These are phyloP conservation scores for Alternaria viburni DNA, from an alignment of 2,329 filamentous ascomycete genomes.

Conservation along the genomic window DNA sequence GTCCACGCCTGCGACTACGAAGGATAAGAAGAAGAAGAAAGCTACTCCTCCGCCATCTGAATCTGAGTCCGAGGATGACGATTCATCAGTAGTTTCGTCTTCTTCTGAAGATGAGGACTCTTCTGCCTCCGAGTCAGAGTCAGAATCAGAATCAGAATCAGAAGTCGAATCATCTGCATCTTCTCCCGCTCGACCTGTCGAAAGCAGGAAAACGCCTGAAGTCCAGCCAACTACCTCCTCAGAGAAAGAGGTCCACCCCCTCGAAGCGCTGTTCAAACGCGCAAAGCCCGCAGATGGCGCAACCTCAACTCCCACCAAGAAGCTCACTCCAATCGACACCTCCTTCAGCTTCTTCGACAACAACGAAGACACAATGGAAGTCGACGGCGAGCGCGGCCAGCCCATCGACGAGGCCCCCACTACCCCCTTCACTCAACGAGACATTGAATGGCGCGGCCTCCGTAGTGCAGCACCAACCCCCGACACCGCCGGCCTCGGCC, in stretches of 20 bases:
- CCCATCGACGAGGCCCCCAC: slow-evolving; percentile 60
- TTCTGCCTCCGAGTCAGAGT: slow-evolving; percentile 22
- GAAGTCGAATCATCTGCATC: slow-evolving; percentile 21
- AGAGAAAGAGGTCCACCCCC: slow-evolving; percentile 70
- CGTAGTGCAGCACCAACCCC: slow-evolving; percentile 93
- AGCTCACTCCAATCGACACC: slow-evolving; percentile 54
- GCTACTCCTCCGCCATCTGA: slow-evolving; percentile 32
- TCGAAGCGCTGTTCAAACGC: slow-evolving; percentile 91
- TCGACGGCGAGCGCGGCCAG: slow-evolving; percentile 52
- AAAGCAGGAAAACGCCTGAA: slow-evolving; percentile 18
- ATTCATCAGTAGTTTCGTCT: slow-evolving; percentile 47
- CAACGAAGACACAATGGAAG: slow-evolving; percentile 50
- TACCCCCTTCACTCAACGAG: slow-evolving; percentile 82
- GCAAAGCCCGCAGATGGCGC: slow-evolving; percentile 51
- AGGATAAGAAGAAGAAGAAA: slow-evolving; percentile 30
- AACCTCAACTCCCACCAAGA: slow-evolving; percentile 46
- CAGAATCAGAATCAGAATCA: slow-evolving; percentile 17
- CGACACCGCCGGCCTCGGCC: slow-evolving; percentile 81
- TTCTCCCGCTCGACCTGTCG: slow-evolving; percentile 16
- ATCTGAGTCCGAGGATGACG: slow-evolving; percentile 37
- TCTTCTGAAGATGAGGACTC: slow-evolving; percentile 39
- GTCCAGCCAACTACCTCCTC: slow-evolving; percentile 22
- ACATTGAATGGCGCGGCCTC: slow-evolving; percentile 75
- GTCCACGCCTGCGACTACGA: slow-evolving; percentile 18
- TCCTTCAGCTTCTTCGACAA: slow-evolving; percentile 79